phyloP scores from a whole-genome alignment of 352 stramenopile genomes.

The Phytophthora foliorum region DNA sequence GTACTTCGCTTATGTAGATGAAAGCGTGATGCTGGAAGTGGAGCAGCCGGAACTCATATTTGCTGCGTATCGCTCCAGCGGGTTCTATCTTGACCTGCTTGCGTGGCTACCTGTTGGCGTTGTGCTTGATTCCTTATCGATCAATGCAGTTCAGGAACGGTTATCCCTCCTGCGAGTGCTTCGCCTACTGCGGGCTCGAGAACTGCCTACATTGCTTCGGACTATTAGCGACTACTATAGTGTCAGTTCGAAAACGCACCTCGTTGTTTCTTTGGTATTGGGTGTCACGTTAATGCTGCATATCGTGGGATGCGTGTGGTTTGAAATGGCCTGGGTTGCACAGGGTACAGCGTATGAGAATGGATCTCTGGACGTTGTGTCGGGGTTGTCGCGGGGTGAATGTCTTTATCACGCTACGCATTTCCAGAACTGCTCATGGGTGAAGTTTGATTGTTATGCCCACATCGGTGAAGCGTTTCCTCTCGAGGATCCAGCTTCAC shows the following conservation, averaged over 20 bases:
- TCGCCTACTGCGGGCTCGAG: constrained; percentile 59
- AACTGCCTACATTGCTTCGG: constrained; percentile 51
- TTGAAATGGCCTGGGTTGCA: constrained; percentile 63
- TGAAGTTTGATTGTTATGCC: constrained; percentile 76
- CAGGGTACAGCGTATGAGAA: constrained; percentile 5
- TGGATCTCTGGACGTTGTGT: constrained; percentile 1
- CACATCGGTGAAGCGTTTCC: constrained; percentile 63
- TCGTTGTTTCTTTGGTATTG: constrained; percentile 58
- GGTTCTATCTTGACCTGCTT: constrained; percentile 65
- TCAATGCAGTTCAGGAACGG: constrained; percentile 27
- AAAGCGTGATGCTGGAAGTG: constrained; percentile 72
- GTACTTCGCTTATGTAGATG: constrained; percentile 70
- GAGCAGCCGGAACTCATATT: constrained; percentile 69
- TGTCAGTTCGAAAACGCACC: constrained; percentile 68
- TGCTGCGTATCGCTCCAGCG: constrained; percentile 58
- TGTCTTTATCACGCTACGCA: constrained; percentile 67
- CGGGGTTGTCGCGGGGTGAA: constrained; percentile 21
- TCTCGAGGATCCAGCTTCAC: constrained; percentile 44
- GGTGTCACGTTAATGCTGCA: constrained; percentile 68
- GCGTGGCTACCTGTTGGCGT: constrained; percentile 59
- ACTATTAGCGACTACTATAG: constrained; percentile 65
- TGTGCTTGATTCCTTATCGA: constrained; percentile 54
- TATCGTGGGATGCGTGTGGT: constrained; percentile 73
- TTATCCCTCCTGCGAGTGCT: constrained; percentile 60
- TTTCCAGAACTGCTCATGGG: constrained; percentile 77